phyloP scores from a whole-genome alignment of 1,284 basidiomycete species.

The Vanrija pseudolonga region DNA sequence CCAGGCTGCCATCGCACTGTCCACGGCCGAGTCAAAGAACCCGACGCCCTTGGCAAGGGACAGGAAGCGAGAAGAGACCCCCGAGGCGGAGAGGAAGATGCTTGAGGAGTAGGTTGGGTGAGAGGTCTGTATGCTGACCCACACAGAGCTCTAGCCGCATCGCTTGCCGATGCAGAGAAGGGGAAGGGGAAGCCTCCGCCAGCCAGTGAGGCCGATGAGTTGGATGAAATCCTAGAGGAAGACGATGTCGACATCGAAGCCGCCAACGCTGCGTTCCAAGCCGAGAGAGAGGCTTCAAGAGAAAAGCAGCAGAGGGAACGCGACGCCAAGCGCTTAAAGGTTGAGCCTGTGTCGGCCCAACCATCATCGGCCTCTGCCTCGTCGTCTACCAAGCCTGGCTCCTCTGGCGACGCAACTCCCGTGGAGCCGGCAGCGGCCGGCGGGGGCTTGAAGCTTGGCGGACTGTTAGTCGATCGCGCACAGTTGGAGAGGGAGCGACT shows the following conservation, averaged over 20 bases:
- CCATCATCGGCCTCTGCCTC: not conserved
- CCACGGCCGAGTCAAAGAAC: constrained; percentile 24
- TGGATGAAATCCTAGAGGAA: not conserved
- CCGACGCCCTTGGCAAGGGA: constrained; percentile 9
- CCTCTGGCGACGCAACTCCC: not conserved
- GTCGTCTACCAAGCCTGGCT: not conserved
- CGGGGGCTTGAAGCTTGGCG: constrained; percentile 7
- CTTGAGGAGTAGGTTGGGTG: constrained; percentile 32
- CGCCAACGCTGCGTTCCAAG: constrained; percentile 19
- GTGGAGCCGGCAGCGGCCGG: not conserved
- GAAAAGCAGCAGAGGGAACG: constrained; percentile 7
- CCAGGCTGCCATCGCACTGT: constrained; percentile 16
- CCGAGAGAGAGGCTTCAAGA: constrained; percentile 13
- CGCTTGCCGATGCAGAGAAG: constrained; percentile 10
- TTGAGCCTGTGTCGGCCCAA: not conserved
- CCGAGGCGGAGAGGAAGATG: constrained; percentile 37
- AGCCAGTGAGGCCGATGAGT: constrained; percentile 3
- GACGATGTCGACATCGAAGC: constrained; percentile 8
- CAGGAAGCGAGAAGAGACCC: constrained; percentile 27
- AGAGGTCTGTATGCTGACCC: not conserved
- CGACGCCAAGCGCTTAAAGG: constrained; percentile 4
- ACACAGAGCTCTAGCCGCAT: constrained; percentile 34
- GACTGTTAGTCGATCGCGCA: constrained; percentile 34
- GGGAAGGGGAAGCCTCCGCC: not conserved
- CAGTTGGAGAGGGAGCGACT: constrained; percentile 42